Conservation (phyloP, 305 asterid species). For the Fraxinus baroniana region DNA sequence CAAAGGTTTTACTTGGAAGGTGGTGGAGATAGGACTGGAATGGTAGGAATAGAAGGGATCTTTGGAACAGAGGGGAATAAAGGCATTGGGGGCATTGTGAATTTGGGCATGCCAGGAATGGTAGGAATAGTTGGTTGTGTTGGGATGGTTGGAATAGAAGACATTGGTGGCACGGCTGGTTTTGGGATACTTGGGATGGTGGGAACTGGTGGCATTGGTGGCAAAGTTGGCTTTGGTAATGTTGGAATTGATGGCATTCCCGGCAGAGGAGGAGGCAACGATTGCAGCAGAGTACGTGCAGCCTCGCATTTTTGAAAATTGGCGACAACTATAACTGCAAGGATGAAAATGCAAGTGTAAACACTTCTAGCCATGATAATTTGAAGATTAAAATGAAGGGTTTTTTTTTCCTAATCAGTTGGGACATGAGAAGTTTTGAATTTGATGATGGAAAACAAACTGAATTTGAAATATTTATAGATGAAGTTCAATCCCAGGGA, state of each 20-base stretch:
- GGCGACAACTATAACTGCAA: not conserved
- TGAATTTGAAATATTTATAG: too few relatives aligned
- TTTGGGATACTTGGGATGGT: constrained; percentile 20
- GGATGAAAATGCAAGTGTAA: not conserved
- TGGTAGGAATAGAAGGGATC: not conserved
- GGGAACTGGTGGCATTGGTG: constrained; percentile 10
- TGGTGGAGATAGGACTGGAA: not conserved
- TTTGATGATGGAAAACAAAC: not conserved
- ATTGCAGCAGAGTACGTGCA: constrained; percentile 3
- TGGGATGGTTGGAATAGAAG: constrained; percentile 29
- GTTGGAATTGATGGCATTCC: constrained; percentile 3
- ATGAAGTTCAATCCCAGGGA: too few relatives aligned
- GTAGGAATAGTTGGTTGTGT: constrained; percentile 21
- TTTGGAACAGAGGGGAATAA: not conserved
- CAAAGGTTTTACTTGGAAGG: not conserved
- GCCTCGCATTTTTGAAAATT: not conserved
- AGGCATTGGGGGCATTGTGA: constrained; percentile 1
- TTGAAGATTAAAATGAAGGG: not conserved
- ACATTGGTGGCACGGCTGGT: constrained; percentile 23
- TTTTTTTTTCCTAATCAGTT: not conserved
- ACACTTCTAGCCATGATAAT: not conserved
- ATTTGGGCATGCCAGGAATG: constrained; percentile 5
- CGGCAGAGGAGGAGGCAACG: not conserved
- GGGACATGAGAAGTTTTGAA: not conserved
- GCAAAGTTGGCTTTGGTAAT: constrained; percentile 11